These are phyloP conservation scores for Coemansia reversa DNA, from an alignment of 192 early-diverging fungal species.

Conservation along the genomic window DNA sequence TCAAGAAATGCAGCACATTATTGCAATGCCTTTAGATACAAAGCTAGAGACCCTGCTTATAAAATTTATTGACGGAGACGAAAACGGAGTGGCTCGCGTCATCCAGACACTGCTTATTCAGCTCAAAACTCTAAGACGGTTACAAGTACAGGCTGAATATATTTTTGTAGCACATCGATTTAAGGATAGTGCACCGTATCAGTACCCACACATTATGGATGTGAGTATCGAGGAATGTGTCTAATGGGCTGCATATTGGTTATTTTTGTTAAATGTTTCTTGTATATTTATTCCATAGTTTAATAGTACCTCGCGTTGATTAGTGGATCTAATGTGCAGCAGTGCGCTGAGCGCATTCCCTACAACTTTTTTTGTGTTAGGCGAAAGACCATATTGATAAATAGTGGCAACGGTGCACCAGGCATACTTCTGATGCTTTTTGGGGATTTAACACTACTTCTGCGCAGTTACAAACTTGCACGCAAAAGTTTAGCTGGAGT, in stretches of 20 bases:
- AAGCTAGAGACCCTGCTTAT: neutral
- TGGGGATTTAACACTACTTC: too few species aligned
- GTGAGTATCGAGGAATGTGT: neutral
- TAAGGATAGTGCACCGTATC: neutral
- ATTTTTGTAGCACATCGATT: neutral
- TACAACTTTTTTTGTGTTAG: slow-evolving; percentile 33
- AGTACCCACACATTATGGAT: neutral
- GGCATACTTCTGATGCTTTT: too few species aligned
- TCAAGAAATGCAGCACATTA: neutral
- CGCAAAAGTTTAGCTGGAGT: slow-evolving; percentile 38
- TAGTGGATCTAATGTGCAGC: neutral
- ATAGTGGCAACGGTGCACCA: too few species aligned
- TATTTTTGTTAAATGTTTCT: neutral
- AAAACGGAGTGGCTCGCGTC: neutral
- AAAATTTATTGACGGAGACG: neutral
- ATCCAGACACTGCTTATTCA: neutral
- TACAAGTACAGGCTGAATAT: neutral
- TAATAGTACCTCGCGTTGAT: too few species aligned
- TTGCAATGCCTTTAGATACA: neutral
- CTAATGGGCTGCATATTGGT: neutral
- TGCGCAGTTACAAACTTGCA: too few species aligned
- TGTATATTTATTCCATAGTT: neutral
- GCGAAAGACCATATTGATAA: neutral
- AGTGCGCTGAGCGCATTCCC: slow-evolving; percentile 12
- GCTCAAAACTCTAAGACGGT: neutral